Conservation (phyloP, 129 eudicot species). For the Chrysanthemum lavandulifolium region DNA sequence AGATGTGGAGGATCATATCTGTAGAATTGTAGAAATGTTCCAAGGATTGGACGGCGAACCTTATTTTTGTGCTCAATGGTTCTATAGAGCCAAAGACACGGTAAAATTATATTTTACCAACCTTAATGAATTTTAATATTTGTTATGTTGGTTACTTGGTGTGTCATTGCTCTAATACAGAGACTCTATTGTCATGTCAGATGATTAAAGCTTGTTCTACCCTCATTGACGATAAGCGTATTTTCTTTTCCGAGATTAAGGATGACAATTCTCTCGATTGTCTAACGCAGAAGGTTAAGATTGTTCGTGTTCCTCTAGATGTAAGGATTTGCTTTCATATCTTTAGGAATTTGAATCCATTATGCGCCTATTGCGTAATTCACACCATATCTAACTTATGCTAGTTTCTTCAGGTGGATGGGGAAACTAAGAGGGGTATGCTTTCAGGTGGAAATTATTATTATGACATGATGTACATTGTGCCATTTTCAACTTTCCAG, state of each 20-base stretch:
- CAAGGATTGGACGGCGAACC: slow-evolving; percentile 54
- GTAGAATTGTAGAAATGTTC: slow-evolving; percentile 75
- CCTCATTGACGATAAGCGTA: slow-evolving; percentile 49
- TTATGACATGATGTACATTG: slow-evolving; percentile 59
- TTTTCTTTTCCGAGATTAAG: slow-evolving; percentile 64
- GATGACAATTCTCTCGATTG: slow-evolving; percentile 85
- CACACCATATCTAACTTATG: slow-evolving; percentile 37
- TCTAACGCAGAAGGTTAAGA: slow-evolving; percentile 51
- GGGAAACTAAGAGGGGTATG: slow-evolving; percentile 22
- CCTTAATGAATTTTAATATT: background rate
- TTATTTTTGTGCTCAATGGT: slow-evolving; percentile 72
- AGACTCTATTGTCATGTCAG: slow-evolving; percentile 32
- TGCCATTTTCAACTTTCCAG: slow-evolving; percentile 58
- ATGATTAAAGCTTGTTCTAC: slow-evolving; percentile 42
- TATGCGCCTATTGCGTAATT: slow-evolving; percentile 28
- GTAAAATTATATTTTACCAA: slow-evolving; percentile 31
- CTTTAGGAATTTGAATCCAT: background rate
- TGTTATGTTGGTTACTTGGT: background rate
- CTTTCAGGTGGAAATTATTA: slow-evolving; percentile 50
- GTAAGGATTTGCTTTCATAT: slow-evolving; percentile 34
- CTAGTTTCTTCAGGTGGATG: slow-evolving; percentile 55
- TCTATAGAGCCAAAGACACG: slow-evolving; percentile 71
- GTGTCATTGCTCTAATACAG: background rate
- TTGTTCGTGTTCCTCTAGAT: slow-evolving; percentile 43
- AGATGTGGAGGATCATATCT: slow-evolving; percentile 45